Evolutionary conservation across 2,329 filamentous ascomycete species (phyloP).

Genomic region (Venturia aucupariae): DNA sequence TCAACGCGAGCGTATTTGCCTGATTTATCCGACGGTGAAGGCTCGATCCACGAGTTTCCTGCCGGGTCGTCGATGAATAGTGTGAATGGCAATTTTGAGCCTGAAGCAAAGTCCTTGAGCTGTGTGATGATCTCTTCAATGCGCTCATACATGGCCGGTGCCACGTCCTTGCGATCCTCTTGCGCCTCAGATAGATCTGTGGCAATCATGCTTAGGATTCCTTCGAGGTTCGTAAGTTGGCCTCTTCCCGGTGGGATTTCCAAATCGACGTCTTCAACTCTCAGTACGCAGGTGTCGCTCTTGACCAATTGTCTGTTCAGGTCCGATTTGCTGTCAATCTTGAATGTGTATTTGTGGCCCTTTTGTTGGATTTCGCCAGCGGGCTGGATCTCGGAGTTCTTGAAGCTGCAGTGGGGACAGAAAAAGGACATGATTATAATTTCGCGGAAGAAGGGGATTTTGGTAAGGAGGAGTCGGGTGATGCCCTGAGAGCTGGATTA

Average conservation of each 20-base stretch:
- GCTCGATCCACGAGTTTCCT: constrained; percentile 94
- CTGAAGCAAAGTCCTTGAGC: constrained; percentile 66
- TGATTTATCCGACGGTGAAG: constrained; percentile 63
- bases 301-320: constrained; percentile 85
- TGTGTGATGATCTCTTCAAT: constrained; percentile 67
- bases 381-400: constrained; percentile 89
- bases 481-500: constrained; percentile 49
- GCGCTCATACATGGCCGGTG: constrained; percentile 70
- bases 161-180: constrained; percentile 65
- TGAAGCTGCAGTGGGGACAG: constrained; percentile 80
- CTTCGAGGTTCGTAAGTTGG: constrained; percentile 89
- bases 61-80: constrained; percentile 82
- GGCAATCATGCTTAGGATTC: constrained; percentile 67
- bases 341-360: constrained; percentile 74
- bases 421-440: constrained; percentile 95
- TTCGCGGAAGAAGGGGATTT: constrained; percentile 95
- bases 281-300: constrained; percentile 76
- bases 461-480: constrained; percentile 79
- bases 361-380: constrained; percentile 87
- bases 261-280: constrained; percentile 83
- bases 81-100: constrained; percentile 75
- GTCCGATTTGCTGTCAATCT: constrained; percentile 62
- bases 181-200: constrained; percentile 77
- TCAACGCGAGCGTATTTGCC: constrained; percentile 85
- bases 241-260: constrained; percentile 88